These are phyloP conservation scores for Xylariaceae sp. DNA, from an alignment of 2,329 filamentous ascomycete genomes.

Conservation along the genomic window DNA sequence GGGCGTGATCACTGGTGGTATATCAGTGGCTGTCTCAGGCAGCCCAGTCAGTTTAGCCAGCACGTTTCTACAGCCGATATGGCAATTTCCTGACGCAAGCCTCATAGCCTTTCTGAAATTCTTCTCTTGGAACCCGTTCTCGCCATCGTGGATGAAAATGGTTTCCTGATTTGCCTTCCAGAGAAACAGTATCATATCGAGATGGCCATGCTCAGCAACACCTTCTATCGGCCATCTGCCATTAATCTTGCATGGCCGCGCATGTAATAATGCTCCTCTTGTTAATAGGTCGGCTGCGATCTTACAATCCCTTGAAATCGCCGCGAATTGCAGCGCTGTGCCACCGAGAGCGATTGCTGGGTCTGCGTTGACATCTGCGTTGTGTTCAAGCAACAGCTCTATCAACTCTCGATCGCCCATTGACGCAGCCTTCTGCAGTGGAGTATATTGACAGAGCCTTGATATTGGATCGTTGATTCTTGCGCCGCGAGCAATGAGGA, in stretches of 20 bases:
- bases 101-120: constrained; percentile 12
- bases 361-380: constrained; percentile 13
- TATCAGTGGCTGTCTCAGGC: not conserved
- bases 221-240: constrained; percentile 19
- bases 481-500: constrained; percentile 13
- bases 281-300: constrained; percentile 11
- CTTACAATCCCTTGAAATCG: constrained; percentile 12
- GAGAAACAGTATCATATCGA: constrained; percentile 18
- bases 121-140: constrained; percentile 4
- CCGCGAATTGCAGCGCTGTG: constrained; percentile 18
- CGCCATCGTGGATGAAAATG: not conserved
- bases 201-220: constrained; percentile 15
- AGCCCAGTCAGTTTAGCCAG: constrained; percentile 6
- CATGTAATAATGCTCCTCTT: constrained; percentile 4
- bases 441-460: constrained; percentile 6
- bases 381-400: constrained; percentile 8
- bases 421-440: constrained; percentile 16
- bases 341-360: constrained; percentile 8
- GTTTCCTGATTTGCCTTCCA: constrained; percentile 8
- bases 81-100: constrained; percentile 6
- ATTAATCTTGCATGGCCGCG: constrained; percentile 1
- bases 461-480: constrained; percentile 6
- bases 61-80: constrained; percentile 9
- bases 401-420: constrained; percentile 7
- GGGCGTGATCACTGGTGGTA: constrained; percentile 3